These are phyloP conservation scores for Fonsecaea nubica DNA, from an alignment of 2,329 filamentous ascomycete genomes.

Conservation along the genomic window DNA sequence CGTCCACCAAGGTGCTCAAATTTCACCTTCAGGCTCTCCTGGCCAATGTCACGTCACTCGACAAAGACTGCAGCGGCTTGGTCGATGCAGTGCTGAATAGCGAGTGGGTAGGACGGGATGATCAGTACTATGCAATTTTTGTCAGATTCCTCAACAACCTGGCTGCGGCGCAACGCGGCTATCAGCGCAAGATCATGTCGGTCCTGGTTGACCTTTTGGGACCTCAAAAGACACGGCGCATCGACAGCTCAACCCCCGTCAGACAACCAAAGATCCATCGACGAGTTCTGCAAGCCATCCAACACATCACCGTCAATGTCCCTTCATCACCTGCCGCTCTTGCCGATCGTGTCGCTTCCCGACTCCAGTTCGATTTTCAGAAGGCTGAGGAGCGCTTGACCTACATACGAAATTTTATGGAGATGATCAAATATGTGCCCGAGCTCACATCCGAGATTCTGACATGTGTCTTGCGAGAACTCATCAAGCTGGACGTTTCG, in stretches of 20 bases:
- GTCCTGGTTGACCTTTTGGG: conserved; percentile 83
- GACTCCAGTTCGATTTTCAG: conserved; percentile 79
- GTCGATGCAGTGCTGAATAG: conserved; percentile 65
- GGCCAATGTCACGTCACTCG: conserved; percentile 62
- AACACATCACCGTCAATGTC: conserved; percentile 78
- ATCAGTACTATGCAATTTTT: conserved; percentile 64
- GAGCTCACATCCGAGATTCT: conserved; percentile 80
- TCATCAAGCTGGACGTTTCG: conserved; percentile 94
- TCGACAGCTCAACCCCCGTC: conserved; percentile 64
- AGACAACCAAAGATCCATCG: conserved; percentile 69
- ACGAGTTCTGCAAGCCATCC: conserved; percentile 76
- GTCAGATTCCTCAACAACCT: conserved; percentile 66
- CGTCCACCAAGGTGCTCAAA: conserved; percentile 59
- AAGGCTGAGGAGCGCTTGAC: conserved; percentile 78
- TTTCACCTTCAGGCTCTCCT: conserved; percentile 66
- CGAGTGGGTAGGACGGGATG: conserved; percentile 68
- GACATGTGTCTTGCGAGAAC: conserved; percentile 79
- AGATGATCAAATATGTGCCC: conserved; percentile 76
- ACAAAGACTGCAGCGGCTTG: conserved; percentile 63
- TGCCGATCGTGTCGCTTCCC: conserved; percentile 68
- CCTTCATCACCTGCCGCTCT: conserved; percentile 77
- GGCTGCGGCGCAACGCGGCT: conserved; percentile 81
- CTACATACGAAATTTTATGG: conserved; percentile 86
- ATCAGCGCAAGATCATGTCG: conserved; percentile 73
- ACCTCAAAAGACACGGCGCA: conserved; percentile 59